phyloP scores from a whole-genome alignment of 2,329 filamentous ascomycete species.

The Elsinoe fawcettii region DNA sequence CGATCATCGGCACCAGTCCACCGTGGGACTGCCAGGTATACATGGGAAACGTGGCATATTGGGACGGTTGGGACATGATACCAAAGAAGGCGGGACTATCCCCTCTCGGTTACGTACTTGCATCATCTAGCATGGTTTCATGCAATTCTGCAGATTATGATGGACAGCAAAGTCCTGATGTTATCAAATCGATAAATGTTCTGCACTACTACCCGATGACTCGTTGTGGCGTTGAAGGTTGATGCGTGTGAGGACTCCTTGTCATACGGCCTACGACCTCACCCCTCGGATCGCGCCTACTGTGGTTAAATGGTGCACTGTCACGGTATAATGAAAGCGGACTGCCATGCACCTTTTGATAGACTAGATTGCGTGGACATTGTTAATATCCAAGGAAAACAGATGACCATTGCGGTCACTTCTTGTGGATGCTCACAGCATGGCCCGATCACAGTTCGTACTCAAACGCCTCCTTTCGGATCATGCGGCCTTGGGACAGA shows the following conservation, averaged over 20 bases:
- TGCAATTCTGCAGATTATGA: not conserved
- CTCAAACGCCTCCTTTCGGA: not conserved
- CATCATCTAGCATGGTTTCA: not conserved
- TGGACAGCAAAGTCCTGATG: not conserved
- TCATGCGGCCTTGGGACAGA: not conserved
- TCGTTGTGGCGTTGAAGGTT: not conserved
- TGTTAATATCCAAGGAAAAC: not conserved
- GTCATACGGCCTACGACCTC: not conserved
- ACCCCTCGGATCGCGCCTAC: not conserved
- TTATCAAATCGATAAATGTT: not conserved
- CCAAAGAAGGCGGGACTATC: slow-evolving; percentile 4
- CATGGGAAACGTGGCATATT: not conserved
- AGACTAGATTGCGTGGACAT: not conserved
- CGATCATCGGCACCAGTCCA: not conserved
- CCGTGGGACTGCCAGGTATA: not conserved
- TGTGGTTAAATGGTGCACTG: not conserved
- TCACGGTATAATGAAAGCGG: not conserved
- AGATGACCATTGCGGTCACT: not conserved
- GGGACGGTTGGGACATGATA: not conserved
- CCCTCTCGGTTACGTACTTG: slow-evolving; percentile 1
- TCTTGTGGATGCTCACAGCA: not conserved
- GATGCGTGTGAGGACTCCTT: not conserved
- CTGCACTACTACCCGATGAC: not conserved
- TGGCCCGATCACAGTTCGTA: not conserved
- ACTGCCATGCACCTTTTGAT: not conserved